Conservation (phyloP, 208 protist species). For the Angomonas ambiguus region DNA sequence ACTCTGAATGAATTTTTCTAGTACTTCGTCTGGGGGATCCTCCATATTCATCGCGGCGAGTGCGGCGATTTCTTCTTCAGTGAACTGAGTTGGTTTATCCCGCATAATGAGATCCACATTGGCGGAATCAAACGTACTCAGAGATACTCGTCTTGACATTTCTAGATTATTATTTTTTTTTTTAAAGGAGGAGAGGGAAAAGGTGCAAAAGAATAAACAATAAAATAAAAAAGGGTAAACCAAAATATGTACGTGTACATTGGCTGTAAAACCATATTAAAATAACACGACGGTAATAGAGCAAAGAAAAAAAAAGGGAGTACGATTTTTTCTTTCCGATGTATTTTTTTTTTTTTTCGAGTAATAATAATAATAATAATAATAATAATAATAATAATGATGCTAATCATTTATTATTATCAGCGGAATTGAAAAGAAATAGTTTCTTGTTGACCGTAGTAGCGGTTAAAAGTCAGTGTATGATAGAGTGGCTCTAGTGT, state of each 20-base stretch:
- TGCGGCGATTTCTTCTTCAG: slow-evolving; percentile 38
- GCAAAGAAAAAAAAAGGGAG: slow-evolving; percentile 3
- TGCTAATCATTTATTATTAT: slow-evolving; percentile 12
- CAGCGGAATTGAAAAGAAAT: slow-evolving; percentile 13
- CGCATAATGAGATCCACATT: slow-evolving; percentile 11
- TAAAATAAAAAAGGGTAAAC: background rate
- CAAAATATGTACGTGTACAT: background rate
- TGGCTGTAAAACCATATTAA: too few species aligned
- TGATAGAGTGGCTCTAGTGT: slow-evolving; percentile 59
- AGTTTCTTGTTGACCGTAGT: slow-evolving; percentile 46
- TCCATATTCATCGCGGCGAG: slow-evolving; percentile 38
- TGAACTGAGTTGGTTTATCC: slow-evolving; percentile 21
- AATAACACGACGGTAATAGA: too few species aligned
- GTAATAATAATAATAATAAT: slow-evolving; percentile 3
- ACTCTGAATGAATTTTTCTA: slow-evolving; percentile 15
- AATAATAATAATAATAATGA: background rate
- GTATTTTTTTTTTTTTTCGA: slow-evolving; percentile 9
- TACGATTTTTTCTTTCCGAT: slow-evolving; percentile 3
- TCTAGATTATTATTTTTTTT: background rate
- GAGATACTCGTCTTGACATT: slow-evolving; percentile 11
- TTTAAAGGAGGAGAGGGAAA: background rate
- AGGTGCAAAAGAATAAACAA: background rate
- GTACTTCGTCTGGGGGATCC: slow-evolving; percentile 28
- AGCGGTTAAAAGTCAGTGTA: slow-evolving; percentile 78
- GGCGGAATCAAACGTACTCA: slow-evolving; percentile 1